These are phyloP conservation scores for Colletotrichum musae DNA, from an alignment of 2,329 filamentous ascomycete genomes.

Conservation along the genomic window DNA sequence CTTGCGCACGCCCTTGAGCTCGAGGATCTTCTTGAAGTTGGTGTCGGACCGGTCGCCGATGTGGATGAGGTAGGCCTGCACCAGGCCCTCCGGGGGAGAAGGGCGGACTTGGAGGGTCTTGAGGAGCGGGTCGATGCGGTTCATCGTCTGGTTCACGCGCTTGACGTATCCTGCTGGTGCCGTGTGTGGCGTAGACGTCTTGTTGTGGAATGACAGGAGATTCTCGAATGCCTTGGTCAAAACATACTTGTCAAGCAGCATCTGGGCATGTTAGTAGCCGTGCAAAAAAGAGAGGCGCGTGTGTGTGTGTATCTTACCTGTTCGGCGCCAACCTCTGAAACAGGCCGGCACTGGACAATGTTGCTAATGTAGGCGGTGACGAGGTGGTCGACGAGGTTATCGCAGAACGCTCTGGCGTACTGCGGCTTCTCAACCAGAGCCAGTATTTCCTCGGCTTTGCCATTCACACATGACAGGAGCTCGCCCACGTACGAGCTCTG, in stretches of 20 bases:
- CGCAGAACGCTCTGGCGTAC: slow-evolving; percentile 94
- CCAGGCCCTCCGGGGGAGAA: slow-evolving; percentile 91
- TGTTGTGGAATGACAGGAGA: slow-evolving; percentile 76
- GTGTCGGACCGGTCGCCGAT: slow-evolving; percentile 93
- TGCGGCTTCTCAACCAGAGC: slow-evolving; percentile 88
- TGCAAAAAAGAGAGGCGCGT: neutral
- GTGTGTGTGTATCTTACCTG: slow-evolving; percentile 68
- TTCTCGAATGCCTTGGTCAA: slow-evolving; percentile 84
- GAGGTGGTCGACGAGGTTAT: slow-evolving; percentile 93
- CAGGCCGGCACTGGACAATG: slow-evolving; percentile 89
- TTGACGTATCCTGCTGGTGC: slow-evolving; percentile 80
- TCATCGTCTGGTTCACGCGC: slow-evolving; percentile 86
- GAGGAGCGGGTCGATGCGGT: slow-evolving; percentile 89
- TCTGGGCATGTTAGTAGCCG: slow-evolving; percentile 65
- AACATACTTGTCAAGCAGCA: slow-evolving; percentile 95
- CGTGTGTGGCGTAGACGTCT: slow-evolving; percentile 54
- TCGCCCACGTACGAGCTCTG: slow-evolving; percentile 93
- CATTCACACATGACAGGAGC: slow-evolving; percentile 80
- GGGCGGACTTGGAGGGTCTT: slow-evolving; percentile 97
- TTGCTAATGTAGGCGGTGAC: slow-evolving; percentile 84
- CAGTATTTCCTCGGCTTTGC: slow-evolving; percentile 81
- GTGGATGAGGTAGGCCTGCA: slow-evolving; percentile 98
- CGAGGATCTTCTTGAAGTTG: slow-evolving; percentile 97
- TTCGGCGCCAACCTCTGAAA: slow-evolving; percentile 94
- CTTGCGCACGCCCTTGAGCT: slow-evolving; percentile 93